Percentiles rank a stretch among this genome's conserved stretches.
Conservation (phyloP, 768 basidiomycete genomes). For the Suillus fuscotomentosus region DNA sequence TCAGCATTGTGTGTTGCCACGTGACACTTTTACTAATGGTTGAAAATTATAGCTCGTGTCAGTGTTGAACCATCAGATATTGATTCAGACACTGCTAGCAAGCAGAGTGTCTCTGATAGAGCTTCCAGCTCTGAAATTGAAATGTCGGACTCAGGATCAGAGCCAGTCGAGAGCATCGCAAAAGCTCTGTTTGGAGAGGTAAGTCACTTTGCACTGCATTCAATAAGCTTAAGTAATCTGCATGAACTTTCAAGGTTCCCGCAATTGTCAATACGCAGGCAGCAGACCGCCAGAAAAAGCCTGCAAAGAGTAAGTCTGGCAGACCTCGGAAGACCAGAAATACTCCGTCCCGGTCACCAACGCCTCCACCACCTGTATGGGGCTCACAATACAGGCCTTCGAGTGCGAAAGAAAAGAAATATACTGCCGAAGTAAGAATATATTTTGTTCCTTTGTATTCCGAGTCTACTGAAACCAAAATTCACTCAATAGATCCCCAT, state of each 20-base stretch:
- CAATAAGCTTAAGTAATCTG: background rate
- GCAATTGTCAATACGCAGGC: background rate
- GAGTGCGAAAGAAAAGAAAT: background rate
- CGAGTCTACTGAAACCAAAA: background rate
- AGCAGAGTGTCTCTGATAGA: background rate
- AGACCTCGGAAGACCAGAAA: background rate
- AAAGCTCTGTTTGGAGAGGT: background rate
- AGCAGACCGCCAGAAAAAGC: background rate
- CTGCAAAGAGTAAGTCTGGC: background rate
- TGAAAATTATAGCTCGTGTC: background rate
- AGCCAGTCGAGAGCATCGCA: background rate
- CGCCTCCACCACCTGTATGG: background rate
- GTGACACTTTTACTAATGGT: background rate
- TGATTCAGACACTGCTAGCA: background rate
- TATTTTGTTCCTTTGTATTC: background rate
- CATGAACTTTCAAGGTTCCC: background rate
- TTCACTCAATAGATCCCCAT: background rate
- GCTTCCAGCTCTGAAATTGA: background rate
- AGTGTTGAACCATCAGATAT: background rate
- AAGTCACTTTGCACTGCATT: background rate
- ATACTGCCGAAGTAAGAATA: background rate
- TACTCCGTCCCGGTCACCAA: background rate
- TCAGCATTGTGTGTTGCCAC: background rate
- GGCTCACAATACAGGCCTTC: background rate
- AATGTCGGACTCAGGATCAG: background rate